These are phyloP conservation scores for Sclerotinia sclerotiorum DNA, from an alignment of 2,329 filamentous ascomycete species.

Conservation along the genomic window DNA sequence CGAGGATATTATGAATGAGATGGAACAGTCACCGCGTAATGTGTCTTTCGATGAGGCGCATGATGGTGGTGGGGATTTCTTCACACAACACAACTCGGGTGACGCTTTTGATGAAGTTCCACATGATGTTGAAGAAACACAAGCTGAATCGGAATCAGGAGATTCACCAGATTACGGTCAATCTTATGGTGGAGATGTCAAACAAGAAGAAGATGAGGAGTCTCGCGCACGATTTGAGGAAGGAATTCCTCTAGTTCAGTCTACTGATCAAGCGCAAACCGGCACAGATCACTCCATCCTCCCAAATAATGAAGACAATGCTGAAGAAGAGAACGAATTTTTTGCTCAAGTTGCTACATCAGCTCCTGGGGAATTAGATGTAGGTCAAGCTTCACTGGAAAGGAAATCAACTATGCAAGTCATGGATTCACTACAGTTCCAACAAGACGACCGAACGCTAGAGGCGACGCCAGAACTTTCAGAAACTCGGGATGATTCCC, in stretches of 20 bases:
- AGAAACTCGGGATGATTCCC: constrained; percentile 24
- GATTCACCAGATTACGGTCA: constrained; percentile 28
- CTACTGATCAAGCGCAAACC: constrained; percentile 27
- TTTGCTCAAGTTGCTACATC: constrained; percentile 47
- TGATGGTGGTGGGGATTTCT: constrained; percentile 49
- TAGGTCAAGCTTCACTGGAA: constrained; percentile 46
- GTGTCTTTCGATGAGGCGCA: constrained; percentile 43
- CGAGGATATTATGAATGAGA: constrained; percentile 53
- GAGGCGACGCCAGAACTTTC: constrained; percentile 26
- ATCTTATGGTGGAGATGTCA: constrained; percentile 33
- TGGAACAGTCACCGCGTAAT: constrained; percentile 45
- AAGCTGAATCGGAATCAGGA: constrained; percentile 12
- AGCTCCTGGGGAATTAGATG: constrained; percentile 31
- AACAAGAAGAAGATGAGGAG: constrained; percentile 49
- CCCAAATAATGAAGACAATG: constrained; percentile 37
- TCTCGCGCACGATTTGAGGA: constrained; percentile 62
- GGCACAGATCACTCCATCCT: constrained; percentile 38
- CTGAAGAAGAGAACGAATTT: constrained; percentile 55
- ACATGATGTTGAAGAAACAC: constrained; percentile 10
- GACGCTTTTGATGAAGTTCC: constrained; percentile 29
- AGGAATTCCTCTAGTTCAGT: constrained; percentile 62
- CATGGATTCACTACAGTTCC: constrained; percentile 50
- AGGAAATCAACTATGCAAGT: constrained; percentile 72
- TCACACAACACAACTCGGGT: constrained; percentile 43
- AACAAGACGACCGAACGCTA: constrained; percentile 30